Percentiles rank a stretch among this genome's conserved stretches.
These are phyloP conservation scores for Paracorniculantispora psalliotae DNA, from an alignment of 2,329 filamentous ascomycete genomes.

Conservation along the genomic window DNA sequence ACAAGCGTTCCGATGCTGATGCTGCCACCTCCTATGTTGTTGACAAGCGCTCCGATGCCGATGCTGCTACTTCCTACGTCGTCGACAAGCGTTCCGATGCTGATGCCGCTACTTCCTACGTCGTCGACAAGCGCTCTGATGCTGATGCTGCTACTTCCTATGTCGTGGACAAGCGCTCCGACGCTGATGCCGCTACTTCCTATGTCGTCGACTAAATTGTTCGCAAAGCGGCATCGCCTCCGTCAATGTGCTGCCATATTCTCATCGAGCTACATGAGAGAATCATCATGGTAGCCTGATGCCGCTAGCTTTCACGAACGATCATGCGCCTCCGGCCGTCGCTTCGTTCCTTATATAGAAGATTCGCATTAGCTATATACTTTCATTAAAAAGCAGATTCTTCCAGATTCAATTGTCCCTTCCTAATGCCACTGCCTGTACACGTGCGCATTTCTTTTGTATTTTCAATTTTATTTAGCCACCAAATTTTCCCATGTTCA, in stretches of 20 bases:
- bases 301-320: neutral
- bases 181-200: neutral
- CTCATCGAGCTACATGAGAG: neutral
- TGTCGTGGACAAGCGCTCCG: neutral
- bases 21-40: constrained; percentile 1
- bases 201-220: constrained; percentile 1
- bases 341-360: neutral
- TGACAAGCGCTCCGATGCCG: no score
- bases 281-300: neutral
- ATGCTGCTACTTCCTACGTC: no score
- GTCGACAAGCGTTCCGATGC: no score
- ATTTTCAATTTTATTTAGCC: no score
- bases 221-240: neutral
- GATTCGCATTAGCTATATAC: neutral
- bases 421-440: neutral
- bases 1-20: constrained; percentile 1
- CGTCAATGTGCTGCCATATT: neutral
- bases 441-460: no score
- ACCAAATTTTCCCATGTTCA: no score
- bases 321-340: neutral
- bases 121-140: neutral
- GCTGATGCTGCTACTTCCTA: constrained; percentile 3
- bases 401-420: neutral
- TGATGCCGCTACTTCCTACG: neutral
- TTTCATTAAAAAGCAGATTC: neutral